Evolutionary conservation across 306 rosid genomes (phyloP).

Genomic region (Cicer bijugum): DNA sequence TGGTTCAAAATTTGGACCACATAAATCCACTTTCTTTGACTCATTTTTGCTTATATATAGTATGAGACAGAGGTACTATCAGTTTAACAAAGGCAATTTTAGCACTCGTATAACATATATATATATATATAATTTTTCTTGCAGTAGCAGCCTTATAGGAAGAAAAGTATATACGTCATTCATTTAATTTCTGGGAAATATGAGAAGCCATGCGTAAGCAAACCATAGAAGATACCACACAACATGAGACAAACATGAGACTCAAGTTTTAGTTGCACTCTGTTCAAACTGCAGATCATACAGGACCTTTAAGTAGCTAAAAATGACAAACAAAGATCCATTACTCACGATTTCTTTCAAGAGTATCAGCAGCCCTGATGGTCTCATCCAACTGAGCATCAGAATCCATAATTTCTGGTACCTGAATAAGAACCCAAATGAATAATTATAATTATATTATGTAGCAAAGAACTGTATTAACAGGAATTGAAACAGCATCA

Average conservation of each 20-base stretch:
- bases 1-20: no score
- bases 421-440: conserved; percentile 52
- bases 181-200: background rate
- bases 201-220: conserved; percentile 14
- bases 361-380: conserved; percentile 49
- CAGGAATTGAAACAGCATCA: conserved; percentile 32
- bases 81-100: conserved; percentile 3
- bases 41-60: no score
- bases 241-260: conserved; percentile 29
- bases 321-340: conserved; percentile 40
- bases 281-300: conserved; percentile 14
- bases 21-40: no score
- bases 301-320: conserved; percentile 9
- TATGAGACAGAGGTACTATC: background rate
- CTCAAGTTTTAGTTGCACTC: conserved; percentile 21
- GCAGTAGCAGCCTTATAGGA: background rate
- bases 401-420: conserved; percentile 54
- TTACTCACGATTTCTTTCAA: conserved; percentile 75
- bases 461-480: conserved; percentile 21
- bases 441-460: conserved; percentile 8
- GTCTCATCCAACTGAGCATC: conserved; percentile 56
- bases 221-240: conserved; percentile 29
- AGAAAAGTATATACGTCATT: conserved; percentile 12
- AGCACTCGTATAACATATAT: background rate
- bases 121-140: no score